Base-by-base conservation (phyloP, 192 early-diverging fungal species). In the Coemansia guatemalensis region DNA sequence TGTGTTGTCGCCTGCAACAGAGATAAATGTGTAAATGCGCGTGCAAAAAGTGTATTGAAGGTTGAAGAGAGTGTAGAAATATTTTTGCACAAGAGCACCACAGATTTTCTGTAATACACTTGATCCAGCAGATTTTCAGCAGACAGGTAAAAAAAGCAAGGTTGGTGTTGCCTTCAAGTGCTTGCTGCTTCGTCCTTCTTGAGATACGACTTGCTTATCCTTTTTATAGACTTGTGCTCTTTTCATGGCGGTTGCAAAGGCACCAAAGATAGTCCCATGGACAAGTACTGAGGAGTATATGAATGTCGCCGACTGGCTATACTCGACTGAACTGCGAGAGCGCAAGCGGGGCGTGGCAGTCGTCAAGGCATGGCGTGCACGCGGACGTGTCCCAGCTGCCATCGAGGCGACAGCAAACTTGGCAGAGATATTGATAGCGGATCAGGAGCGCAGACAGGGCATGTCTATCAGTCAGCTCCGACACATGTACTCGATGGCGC, bases 281-380 rank as follows among this genome's bases (percentile, higher is more conserved):
- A 57, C 80, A 6, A 77, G 74, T 62, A 70, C 70, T 5, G 80
- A 64, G n/a, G 80, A 82, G 68, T 82, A 74, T 29, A 51, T 71
- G 59, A 33, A 32, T 12, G 74, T 71, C 2, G 63, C 62, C 25
- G 68, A 68, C 25, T 39, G 57, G 18, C 60, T 82, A 30, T 82
- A 77, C 63, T 70, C 74, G 26, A 32, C 63, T n/a, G 69, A 73
- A 27, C 53, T 68, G 12, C 18, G 20, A 24, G 65, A 68, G 63
- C 73, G 65, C 53, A 68, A 59, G 52, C 65, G 64, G 3, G 78
- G 78, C 33, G 74, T 81, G 8, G 66, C 66, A 1, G 59, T 72
- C 17, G 78, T 81, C 67, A 81, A 81, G 54, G 73, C 78, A 17
- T 81, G 78, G 78, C 66, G 78, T 23, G 66, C 62, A 14, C 69